Percentiles rank a stretch among this genome's conserved stretches.
Conservation (phyloP, 2,329 filamentous ascomycete genomes). For the Hirsutella thompsonii region DNA sequence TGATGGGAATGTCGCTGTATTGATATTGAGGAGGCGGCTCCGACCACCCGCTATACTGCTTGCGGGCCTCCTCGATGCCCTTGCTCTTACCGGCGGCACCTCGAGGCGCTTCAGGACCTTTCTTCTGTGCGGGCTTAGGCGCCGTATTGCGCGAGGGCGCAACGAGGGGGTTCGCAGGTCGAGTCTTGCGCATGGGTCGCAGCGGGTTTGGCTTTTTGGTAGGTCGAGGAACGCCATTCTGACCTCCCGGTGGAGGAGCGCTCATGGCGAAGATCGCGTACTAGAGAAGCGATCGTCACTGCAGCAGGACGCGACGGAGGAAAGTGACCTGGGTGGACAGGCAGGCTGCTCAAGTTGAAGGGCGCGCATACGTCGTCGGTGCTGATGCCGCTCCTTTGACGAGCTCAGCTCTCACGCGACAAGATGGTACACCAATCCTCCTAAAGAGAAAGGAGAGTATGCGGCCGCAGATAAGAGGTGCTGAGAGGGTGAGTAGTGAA, state of each 20-base stretch:
- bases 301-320: too few relatives aligned
- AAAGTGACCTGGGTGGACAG: too few relatives aligned
- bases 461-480: too few relatives aligned
- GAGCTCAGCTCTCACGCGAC: too few relatives aligned
- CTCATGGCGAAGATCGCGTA: constrained; percentile 25
- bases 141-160: constrained; percentile 39
- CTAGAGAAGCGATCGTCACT: too few relatives aligned
- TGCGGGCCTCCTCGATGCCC: constrained; percentile 28
- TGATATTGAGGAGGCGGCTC: constrained; percentile 31
- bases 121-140: constrained; percentile 10
- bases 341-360: too few relatives aligned
- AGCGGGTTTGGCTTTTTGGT: constrained; percentile 21
- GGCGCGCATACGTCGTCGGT: too few relatives aligned
- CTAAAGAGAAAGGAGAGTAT: too few relatives aligned
- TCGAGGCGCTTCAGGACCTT: constrained; percentile 8
- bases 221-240: constrained; percentile 18
- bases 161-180: constrained; percentile 48
- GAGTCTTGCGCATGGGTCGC: constrained; percentile 25
- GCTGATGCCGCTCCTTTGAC: too few relatives aligned
- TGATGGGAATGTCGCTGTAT: constrained; percentile 51
- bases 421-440: too few relatives aligned
- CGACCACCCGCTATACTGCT: constrained; percentile 44
- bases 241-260: constrained; percentile 22
- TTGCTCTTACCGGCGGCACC: constrained; percentile 13
- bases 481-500: too few relatives aligned